phyloP scores from a whole-genome alignment of 495 filamentous ascomycete species.

The Friedmanniomyces simplex region DNA sequence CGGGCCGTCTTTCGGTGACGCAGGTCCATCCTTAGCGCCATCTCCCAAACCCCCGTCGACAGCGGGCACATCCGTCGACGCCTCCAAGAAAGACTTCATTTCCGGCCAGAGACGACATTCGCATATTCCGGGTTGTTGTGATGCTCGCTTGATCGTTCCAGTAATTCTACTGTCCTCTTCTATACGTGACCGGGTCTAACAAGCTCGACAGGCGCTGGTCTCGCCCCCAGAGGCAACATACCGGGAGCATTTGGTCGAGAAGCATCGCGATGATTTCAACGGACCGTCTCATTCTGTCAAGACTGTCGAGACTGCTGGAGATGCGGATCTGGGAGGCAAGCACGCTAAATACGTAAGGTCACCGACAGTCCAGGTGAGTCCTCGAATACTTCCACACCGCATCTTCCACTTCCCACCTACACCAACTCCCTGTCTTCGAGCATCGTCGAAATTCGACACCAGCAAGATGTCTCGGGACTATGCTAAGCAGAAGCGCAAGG shows the following conservation, averaged over 20 bases:
- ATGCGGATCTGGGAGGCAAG: not conserved
- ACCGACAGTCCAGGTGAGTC: not conserved
- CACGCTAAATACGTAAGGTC: not conserved
- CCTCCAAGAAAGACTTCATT: too few species aligned
- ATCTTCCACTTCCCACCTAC: not conserved
- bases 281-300: not conserved
- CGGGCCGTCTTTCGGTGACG: too few species aligned
- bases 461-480: not conserved
- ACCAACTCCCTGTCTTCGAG: not conserved
- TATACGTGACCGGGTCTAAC: too few species aligned
- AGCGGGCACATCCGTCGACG: too few species aligned
- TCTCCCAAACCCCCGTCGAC: too few species aligned
- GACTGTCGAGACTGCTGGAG: not conserved
- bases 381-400: not conserved
- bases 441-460: not conserved
- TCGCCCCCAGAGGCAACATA: not conserved
- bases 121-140: too few species aligned
- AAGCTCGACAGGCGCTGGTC: too few species aligned
- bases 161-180: too few species aligned
- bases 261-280: not conserved
- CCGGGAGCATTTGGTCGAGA: not conserved
- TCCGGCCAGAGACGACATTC: too few species aligned
- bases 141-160: too few species aligned
- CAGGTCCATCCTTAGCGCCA: too few species aligned
- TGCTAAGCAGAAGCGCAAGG: constrained; percentile 1